A percentile compares a stretch with the other conserved stretches of the same genome.
phyloP scores from a whole-genome alignment of 2,329 filamentous ascomycete genomes.

The Colletotrichum cuscutae region DNA sequence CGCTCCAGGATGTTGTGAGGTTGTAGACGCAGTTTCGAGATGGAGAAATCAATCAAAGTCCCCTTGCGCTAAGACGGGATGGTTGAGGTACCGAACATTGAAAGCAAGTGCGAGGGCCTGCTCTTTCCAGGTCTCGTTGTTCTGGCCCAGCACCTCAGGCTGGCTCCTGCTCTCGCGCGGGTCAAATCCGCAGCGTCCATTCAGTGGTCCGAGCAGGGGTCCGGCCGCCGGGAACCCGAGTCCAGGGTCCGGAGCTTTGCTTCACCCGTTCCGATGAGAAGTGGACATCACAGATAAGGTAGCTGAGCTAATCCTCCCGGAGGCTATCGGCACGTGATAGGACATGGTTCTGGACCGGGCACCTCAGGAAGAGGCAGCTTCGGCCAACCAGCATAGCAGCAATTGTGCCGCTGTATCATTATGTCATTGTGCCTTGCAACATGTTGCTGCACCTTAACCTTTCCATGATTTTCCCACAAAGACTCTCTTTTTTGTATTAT shows the following conservation, averaged over 20 bases:
- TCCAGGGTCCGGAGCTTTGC: background rate
- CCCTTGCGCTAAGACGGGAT: slow-evolving; percentile 23
- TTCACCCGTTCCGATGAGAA: background rate
- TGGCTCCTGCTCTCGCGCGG: background rate
- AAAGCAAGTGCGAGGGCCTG: background rate
- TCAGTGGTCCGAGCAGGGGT: slow-evolving; percentile 7
- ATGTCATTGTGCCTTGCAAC: slow-evolving; percentile 11
- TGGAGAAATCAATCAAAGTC: slow-evolving; percentile 10
- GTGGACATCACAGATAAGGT: no score
- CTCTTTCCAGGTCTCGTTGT: background rate
- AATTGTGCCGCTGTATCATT: background rate
- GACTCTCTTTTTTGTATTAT: background rate
- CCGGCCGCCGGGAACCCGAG: background rate
- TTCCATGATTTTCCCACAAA: background rate
- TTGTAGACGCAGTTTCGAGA: background rate
- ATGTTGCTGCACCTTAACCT: background rate
- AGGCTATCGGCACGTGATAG: background rate
- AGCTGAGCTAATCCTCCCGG: background rate
- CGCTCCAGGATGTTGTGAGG: background rate
- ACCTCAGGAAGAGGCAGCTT: background rate
- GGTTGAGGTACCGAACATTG: slow-evolving; percentile 19
- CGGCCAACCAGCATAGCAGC: background rate
- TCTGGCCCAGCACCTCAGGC: background rate
- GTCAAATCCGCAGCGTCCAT: slow-evolving; percentile 5
- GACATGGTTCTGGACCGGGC: background rate